Conservation (phyloP, 495 filamentous ascomycete genomes). For the Xylaria telfairii region DNA sequence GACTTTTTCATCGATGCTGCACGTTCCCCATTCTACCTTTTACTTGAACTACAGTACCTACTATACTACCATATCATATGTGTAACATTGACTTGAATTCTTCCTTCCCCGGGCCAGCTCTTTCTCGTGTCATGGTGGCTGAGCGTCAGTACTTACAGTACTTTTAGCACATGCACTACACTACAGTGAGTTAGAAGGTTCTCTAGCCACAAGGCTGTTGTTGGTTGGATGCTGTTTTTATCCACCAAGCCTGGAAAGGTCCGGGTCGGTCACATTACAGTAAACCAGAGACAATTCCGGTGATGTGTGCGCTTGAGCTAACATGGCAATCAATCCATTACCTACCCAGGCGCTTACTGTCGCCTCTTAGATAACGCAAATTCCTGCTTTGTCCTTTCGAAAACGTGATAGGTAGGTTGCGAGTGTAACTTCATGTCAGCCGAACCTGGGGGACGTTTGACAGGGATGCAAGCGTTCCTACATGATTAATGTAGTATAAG, state of each 20-base stretch:
- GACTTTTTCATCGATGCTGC: not conserved
- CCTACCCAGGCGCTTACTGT: constrained; percentile 17
- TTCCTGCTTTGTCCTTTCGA: not conserved
- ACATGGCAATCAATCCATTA: not conserved
- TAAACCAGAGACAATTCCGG: constrained; percentile 3
- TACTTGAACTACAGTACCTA: not conserved
- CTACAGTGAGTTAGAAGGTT: not conserved
- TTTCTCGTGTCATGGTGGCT: constrained; percentile 9
- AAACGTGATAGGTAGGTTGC: not conserved
- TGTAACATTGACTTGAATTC: not conserved
- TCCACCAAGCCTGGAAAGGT: not conserved
- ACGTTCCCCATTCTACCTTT: not conserved
- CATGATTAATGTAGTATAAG: not conserved
- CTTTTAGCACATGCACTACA: not conserved
- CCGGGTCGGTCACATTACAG: too few relatives aligned
- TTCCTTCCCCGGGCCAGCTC: too few relatives aligned
- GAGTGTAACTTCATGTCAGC: constrained; percentile 7
- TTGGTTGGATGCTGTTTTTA: not conserved
- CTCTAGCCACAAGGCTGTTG: constrained; percentile 9
- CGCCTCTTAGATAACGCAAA: constrained; percentile 11
- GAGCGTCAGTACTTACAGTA: not conserved
- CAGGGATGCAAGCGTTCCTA: constrained; percentile 1
- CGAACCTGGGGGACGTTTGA: not conserved
- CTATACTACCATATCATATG: too few relatives aligned
- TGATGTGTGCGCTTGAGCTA: constrained; percentile 17